Conservation (phyloP, 2,329 filamentous ascomycete species). For the Trichoderma sp. region DNA sequence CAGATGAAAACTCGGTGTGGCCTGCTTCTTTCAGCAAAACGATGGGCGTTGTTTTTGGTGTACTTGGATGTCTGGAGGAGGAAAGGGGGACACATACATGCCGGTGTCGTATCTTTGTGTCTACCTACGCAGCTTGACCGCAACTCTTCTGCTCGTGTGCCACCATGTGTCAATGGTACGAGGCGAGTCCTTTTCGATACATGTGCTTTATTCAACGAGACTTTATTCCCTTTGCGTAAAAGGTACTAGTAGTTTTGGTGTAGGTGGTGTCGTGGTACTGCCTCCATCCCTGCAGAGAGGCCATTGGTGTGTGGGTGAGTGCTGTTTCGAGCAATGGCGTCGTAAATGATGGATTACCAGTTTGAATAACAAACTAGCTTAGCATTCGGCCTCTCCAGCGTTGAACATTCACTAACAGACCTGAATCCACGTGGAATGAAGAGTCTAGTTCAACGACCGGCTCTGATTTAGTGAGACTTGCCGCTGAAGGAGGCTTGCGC, state of each 20-base stretch:
- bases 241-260: neutral
- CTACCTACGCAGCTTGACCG: neutral
- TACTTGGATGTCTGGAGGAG: neutral
- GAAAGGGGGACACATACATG: neutral
- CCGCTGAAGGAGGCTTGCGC: neutral
- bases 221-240: neutral
- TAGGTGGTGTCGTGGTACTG: neutral
- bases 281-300: neutral
- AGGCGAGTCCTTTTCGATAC: neutral
- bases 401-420: neutral
- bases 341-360: neutral
- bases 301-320: neutral
- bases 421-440: neutral
- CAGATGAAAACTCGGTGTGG: slow-evolving; percentile 7
- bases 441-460: neutral
- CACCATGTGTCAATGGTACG: neutral
- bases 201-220: neutral
- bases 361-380: neutral
- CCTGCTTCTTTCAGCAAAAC: neutral
- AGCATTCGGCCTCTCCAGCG: neutral
- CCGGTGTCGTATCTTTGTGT: neutral
- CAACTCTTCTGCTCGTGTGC: neutral
- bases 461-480: neutral
- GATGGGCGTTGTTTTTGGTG: neutral
- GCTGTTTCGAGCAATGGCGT: neutral